These are phyloP conservation scores for Pythium coloratum DNA, from an alignment of 352 stramenopile species.

Conservation along the genomic window DNA sequence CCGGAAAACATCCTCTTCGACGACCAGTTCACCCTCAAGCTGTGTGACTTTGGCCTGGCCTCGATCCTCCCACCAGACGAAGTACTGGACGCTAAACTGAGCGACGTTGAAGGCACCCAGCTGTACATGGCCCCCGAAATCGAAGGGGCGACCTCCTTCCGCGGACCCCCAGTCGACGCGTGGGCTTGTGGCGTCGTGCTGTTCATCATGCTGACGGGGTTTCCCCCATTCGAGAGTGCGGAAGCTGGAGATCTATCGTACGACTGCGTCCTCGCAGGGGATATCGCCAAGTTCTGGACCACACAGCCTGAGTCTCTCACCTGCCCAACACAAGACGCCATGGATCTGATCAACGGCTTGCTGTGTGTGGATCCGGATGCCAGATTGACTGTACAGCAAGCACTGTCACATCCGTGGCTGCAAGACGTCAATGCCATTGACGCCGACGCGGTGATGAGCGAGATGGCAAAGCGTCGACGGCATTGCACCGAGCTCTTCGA, in stretches of 20 bases:
- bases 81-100: conserved; percentile 32
- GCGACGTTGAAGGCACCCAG: conserved; percentile 73
- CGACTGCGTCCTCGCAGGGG: conserved; percentile 40
- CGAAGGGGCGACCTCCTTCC: conserved; percentile 48
- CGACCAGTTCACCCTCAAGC: conserved; percentile 76
- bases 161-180: conserved; percentile 74
- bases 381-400: conserved; percentile 47
- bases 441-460: conserved; percentile 25
- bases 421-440: conserved; percentile 37
- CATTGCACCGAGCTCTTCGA: conserved; percentile 12
- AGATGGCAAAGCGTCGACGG: conserved; percentile 44
- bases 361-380: conserved; percentile 51
- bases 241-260: conserved; percentile 71
- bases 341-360: conserved; percentile 67
- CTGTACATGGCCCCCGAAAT: conserved; percentile 91
- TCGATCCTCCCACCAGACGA: conserved; percentile 38
- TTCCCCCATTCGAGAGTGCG: conserved; percentile 81
- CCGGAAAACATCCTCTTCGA: conserved; percentile 91
- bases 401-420: conserved; percentile 61
- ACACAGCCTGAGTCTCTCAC: conserved; percentile 40
- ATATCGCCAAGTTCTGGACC: conserved; percentile 54
- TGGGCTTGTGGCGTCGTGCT: conserved; percentile 89
- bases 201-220: conserved; percentile 90
- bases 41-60: conserved; percentile 93
- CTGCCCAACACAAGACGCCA: conserved; percentile 41